Percentiles rank a stretch among this genome's conserved stretches.
Conservation (phyloP, 139 green algal genomes). For the Tetraselmis striata region DNA sequence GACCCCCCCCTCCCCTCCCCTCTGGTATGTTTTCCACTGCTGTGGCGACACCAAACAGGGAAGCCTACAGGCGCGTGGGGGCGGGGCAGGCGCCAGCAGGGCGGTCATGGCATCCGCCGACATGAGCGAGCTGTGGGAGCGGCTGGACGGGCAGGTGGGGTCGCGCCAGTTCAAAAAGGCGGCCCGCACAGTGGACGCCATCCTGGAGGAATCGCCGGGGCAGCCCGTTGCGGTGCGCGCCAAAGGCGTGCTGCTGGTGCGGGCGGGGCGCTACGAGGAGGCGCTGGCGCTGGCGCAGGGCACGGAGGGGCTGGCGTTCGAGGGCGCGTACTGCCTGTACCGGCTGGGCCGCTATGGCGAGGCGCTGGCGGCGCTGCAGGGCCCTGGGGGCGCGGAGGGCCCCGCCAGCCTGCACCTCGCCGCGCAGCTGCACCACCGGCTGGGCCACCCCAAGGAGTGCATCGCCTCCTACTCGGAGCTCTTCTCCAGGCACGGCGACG, state of each 20-base stretch:
- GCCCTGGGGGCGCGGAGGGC: slow-evolving; percentile 7
- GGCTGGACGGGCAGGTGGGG: slow-evolving; percentile 44
- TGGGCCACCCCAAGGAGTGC: slow-evolving; percentile 50
- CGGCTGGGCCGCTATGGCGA: slow-evolving; percentile 32
- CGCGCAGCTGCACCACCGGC: slow-evolving; percentile 76
- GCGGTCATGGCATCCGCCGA: too few species aligned
- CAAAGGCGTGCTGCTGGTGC: slow-evolving; percentile 60
- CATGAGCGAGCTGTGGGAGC: slow-evolving; percentile 28
- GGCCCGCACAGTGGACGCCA: slow-evolving; percentile 53
- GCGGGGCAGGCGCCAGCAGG: too few species aligned
- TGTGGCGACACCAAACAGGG: too few species aligned
- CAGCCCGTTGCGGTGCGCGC: slow-evolving; percentile 61
- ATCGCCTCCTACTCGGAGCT: slow-evolving; percentile 47
- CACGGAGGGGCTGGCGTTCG: slow-evolving; percentile 43
- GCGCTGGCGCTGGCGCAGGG: slow-evolving; percentile 43
- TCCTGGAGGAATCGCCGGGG: slow-evolving; percentile 49
- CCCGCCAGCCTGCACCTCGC: slow-evolving; percentile 56
- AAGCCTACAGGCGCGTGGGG: too few species aligned
- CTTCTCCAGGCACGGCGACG: slow-evolving; percentile 42
- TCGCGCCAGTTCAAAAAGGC: slow-evolving; percentile 50
- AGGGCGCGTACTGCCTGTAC: slow-evolving; percentile 85
- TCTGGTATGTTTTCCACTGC: too few species aligned
- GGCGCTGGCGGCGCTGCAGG: slow-evolving; percentile 30
- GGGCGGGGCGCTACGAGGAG: slow-evolving; percentile 48
- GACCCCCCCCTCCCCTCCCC: too few species aligned